Base-by-base conservation (phyloP, 495 filamentous ascomycete species). In the Daldinia grandis region DNA sequence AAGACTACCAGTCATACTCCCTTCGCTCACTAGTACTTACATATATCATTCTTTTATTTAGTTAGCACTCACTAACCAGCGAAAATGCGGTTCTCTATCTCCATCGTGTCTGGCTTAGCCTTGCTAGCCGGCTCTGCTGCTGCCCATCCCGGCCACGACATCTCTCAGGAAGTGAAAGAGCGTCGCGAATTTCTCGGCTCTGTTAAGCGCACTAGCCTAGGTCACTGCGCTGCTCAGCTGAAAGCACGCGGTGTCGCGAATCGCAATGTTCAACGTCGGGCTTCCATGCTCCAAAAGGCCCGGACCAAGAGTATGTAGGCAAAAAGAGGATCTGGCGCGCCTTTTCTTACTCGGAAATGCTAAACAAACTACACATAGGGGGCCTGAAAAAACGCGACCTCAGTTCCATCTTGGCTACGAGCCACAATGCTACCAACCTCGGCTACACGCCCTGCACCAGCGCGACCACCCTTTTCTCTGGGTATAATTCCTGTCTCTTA, bases 141-240 rank as follows among this genome's bases (percentile, higher is more conserved):
- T 5, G 82, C 82, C 28, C 84, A 87, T 51, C 84, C 84, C 2
- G 85, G 85, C 56, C 83, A 86, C 42, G 80, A 86, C 61, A 64
- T 80, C 70, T 75, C 73, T 53, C 77, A 79, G 14, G 84, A 86
- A 70, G 73, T 79, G 25, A 80, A 78, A 9, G 82, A 85, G 73
- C 84, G 82, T 40, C 78, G 78, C 37, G 74, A 75, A 0, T 84
- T 81, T 64, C 67, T 87, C 54, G 59, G 58, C 76, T 78, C 66
- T 63, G 68, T 21, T 21, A 78, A 80, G 38, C 70, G 79, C 31
- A 81, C 79, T 55, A 80, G 82, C 49, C 75, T 85, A 38, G 68
- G 69, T 38, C 83, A 85, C 65, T 88, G 85, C 73, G 78, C 84
- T 30, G 76, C 77, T 4, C 78, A 82, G 75, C 74, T 88, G 49